phyloP scores from a whole-genome alignment of 225 moss, liverwort and hornwort species.

The Physcomitrium patens region DNA sequence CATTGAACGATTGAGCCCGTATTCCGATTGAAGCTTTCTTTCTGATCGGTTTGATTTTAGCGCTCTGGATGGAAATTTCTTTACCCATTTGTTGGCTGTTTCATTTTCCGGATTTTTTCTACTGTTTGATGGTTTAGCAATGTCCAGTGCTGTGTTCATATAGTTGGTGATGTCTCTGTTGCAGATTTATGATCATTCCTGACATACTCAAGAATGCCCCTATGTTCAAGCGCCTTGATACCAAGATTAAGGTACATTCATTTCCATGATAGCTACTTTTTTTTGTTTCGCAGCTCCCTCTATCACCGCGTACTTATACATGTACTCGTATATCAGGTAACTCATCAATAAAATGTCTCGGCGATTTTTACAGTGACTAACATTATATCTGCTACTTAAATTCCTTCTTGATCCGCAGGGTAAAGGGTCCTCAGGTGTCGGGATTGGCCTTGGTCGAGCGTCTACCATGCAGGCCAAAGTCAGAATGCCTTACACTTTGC shows the following conservation, averaged over 20 bases:
- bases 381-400: too few species aligned
- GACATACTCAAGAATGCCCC: constrained; percentile 78
- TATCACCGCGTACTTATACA: background rate
- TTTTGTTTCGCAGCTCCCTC: constrained; percentile 12
- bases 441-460: constrained; percentile 63
- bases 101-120: background rate
- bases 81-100: background rate
- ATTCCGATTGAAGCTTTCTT: background rate
- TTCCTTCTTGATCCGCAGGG: constrained; percentile 43
- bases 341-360: background rate
- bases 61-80: background rate
- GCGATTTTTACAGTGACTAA: too few species aligned
- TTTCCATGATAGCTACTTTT: background rate
- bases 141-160: constrained; percentile 19
- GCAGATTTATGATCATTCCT: constrained; percentile 74
- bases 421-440: constrained; percentile 63
- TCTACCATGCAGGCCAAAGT: constrained; percentile 63
- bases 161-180: constrained; percentile 21
- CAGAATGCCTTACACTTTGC: constrained; percentile 11
- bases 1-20: background rate
- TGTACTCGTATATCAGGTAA: constrained; percentile 1
- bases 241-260: constrained; percentile 63
- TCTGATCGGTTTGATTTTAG: background rate
- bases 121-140: constrained; percentile 16
- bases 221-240: constrained; percentile 72